These are phyloP conservation scores for Logfia minima DNA, from an alignment of 129 eudicot genomes.

Conservation along the genomic window DNA sequence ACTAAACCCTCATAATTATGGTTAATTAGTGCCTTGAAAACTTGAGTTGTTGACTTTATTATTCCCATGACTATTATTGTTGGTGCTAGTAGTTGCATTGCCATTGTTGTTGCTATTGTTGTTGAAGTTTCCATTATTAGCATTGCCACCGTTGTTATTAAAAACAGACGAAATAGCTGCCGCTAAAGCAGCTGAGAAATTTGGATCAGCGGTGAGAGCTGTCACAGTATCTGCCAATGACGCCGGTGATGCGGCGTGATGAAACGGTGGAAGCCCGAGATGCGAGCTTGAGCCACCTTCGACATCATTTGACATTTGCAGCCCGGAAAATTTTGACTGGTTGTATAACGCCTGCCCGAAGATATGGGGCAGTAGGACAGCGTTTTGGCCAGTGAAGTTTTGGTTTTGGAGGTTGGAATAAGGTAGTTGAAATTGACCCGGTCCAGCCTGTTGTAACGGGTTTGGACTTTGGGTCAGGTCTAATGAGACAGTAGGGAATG, in stretches of 20 bases:
- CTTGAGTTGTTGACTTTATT: constrained; percentile 51
- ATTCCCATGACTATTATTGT: constrained; percentile 52
- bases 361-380: constrained; percentile 44
- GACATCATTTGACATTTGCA: constrained; percentile 50
- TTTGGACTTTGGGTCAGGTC: constrained; percentile 63
- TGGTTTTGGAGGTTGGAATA: constrained; percentile 29
- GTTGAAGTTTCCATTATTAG: constrained; percentile 28
- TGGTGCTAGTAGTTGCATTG: constrained; percentile 44
- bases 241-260: constrained; percentile 45
- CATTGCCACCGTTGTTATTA: constrained; percentile 25
- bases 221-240: constrained; percentile 68
- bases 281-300: constrained; percentile 27
- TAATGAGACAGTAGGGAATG: constrained; percentile 66
- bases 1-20: constrained; percentile 23
- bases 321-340: constrained; percentile 60
- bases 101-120: constrained; percentile 48
- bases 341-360: constrained; percentile 45
- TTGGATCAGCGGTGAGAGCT: constrained; percentile 70
- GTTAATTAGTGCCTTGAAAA: constrained; percentile 40
- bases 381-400: constrained; percentile 33
- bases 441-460: constrained; percentile 33
- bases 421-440: constrained; percentile 33
- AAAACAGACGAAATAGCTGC: constrained; percentile 73
- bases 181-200: constrained; percentile 64
- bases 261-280: constrained; percentile 19